phyloP scores from a whole-genome alignment of 805 yeast species.

The Wickerhamomyces rabaulensis region DNA sequence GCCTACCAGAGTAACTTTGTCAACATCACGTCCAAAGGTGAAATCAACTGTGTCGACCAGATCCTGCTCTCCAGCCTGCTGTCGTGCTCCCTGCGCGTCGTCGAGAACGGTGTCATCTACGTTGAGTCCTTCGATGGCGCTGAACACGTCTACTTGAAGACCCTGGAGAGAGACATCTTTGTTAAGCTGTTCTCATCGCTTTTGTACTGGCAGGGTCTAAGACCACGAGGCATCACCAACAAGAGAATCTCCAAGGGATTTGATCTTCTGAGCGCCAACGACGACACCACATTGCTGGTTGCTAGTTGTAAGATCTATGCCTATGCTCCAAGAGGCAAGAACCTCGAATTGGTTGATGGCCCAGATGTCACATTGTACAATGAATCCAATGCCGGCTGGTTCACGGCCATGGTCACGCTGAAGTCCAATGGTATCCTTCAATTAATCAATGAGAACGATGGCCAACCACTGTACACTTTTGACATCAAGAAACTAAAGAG shows the following conservation, averaged over 20 bases:
- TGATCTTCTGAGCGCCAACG: constrained; percentile 25
- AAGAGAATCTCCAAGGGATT: constrained; percentile 28
- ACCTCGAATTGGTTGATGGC: constrained; percentile 12
- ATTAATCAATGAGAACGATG: constrained; percentile 58
- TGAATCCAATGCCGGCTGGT: constrained; percentile 56
- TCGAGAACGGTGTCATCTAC: not conserved
- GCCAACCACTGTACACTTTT: constrained; percentile 52
- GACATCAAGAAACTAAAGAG: constrained; percentile 47
- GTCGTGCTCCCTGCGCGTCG: constrained; percentile 1
- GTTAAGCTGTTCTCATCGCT: constrained; percentile 39
- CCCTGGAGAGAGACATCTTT: constrained; percentile 27
- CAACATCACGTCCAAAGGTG: constrained; percentile 2
- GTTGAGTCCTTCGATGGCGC: constrained; percentile 5
- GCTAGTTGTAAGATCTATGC: constrained; percentile 65
- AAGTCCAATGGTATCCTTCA: constrained; percentile 60
- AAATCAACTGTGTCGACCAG: constrained; percentile 1
- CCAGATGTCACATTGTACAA: constrained; percentile 14
- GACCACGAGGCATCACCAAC: constrained; percentile 46
- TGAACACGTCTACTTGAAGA: constrained; percentile 9
- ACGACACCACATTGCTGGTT: constrained; percentile 38
- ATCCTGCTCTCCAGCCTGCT: constrained; percentile 3
- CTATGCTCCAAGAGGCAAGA: constrained; percentile 27
- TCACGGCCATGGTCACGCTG: constrained; percentile 63
- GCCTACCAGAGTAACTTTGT: constrained; percentile 1
- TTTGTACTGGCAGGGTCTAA: constrained; percentile 53